phyloP scores from a whole-genome alignment of 306 rosid genomes.

The Cicer yamashitae region DNA sequence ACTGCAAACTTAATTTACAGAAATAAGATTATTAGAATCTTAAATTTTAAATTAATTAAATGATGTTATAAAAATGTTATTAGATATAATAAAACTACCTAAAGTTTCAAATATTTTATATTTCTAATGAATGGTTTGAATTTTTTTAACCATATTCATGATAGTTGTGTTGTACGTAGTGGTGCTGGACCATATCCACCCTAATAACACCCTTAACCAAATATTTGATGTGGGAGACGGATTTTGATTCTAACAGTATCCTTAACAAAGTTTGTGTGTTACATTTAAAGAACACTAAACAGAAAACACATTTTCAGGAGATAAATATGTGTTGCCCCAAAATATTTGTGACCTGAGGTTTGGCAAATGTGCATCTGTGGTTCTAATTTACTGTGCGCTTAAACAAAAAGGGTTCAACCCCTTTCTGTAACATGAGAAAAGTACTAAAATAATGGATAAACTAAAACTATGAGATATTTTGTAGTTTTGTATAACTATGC shows the following conservation, averaged over 20 bases:
- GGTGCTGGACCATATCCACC: too few relatives aligned
- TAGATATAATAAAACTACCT: too few relatives aligned
- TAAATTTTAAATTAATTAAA: too few relatives aligned
- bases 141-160: too few relatives aligned
- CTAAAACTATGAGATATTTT: slow-evolving; percentile 37
- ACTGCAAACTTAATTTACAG: too few relatives aligned
- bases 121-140: too few relatives aligned
- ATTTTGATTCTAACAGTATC: slow-evolving; percentile 3
- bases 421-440: slow-evolving; percentile 18
- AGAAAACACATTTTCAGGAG: slow-evolving; percentile 4
- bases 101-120: too few relatives aligned
- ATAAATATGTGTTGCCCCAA: not conserved
- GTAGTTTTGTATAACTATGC: slow-evolving; percentile 26
- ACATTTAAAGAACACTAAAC: not conserved
- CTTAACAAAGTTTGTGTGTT: not conserved
- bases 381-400: slow-evolving; percentile 37
- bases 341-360: slow-evolving; percentile 9
- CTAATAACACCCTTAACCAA: too few relatives aligned
- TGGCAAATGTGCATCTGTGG: slow-evolving; percentile 34
- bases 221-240: not conserved
- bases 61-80: too few relatives aligned
- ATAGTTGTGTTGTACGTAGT: too few relatives aligned
- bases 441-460: not conserved
- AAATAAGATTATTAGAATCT: too few relatives aligned
- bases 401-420: slow-evolving; percentile 24